Percentiles rank a stretch among this genome's conserved stretches.
phyloP scores from a whole-genome alignment of 192 early-diverging fungal species.

The Podila verticillata region DNA sequence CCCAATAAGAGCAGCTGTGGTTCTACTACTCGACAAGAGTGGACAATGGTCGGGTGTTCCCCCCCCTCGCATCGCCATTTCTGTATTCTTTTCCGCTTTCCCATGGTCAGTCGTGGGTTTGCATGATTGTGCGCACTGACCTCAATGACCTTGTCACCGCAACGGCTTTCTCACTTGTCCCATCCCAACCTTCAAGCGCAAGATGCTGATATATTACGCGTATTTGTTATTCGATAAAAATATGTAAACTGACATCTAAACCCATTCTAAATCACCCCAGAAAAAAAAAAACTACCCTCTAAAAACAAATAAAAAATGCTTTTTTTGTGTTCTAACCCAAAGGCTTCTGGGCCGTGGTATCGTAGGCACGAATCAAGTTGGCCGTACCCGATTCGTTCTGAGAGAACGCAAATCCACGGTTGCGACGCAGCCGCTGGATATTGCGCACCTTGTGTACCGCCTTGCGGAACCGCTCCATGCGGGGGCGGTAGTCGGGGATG shows the following conservation, averaged over 20 bases:
- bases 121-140: no score
- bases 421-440: slow-evolving; percentile 92
- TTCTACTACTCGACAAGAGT: no score
- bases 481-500: slow-evolving; percentile 96
- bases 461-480: slow-evolving; percentile 98
- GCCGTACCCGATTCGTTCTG: slow-evolving; percentile 91
- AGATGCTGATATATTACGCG: no score
- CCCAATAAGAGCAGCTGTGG: no score
- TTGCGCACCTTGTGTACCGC: slow-evolving; percentile 96
- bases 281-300: background rate
- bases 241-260: background rate
- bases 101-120: no score
- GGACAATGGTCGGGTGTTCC: no score
- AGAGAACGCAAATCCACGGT: slow-evolving; percentile 96
- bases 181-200: no score
- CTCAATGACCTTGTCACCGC: no score
- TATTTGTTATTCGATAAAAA: background rate
- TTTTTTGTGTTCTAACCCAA: slow-evolving; percentile 47
- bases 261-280: background rate
- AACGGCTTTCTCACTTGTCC: no score
- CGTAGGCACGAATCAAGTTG: slow-evolving; percentile 62
- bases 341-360: slow-evolving; percentile 68
- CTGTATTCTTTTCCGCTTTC: no score
- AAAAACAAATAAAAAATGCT: background rate
- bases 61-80: no score